These are phyloP conservation scores for Porodaedalea pini DNA, from an alignment of 1,284 basidiomycete genomes.

Conservation along the genomic window DNA sequence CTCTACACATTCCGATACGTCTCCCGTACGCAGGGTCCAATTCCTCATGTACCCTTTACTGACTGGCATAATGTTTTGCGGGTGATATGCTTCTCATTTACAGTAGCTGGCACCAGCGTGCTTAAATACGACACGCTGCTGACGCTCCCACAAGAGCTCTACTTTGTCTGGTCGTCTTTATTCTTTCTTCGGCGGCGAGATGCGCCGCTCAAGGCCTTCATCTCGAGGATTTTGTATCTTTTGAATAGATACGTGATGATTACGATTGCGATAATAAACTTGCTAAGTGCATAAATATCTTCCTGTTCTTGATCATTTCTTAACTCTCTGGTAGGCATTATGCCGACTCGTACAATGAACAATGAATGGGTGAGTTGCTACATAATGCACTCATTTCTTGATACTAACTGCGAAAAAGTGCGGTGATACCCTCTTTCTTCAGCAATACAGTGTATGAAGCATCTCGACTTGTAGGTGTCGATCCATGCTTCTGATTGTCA, in stretches of 20 bases:
- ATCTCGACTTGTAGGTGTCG: not conserved
- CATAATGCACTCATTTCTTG: not conserved
- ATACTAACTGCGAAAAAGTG: not conserved
- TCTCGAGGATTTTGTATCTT: not conserved
- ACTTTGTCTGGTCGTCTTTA: not conserved
- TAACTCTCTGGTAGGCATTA: not conserved
- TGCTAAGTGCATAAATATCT: too few species aligned
- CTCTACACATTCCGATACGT: too few species aligned
- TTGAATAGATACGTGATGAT: not conserved
- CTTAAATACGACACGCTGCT: constrained; percentile 8
- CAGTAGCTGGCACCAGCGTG: not conserved
- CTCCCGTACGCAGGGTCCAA: too few species aligned
- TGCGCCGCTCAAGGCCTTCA: not conserved
- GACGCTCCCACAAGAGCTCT: not conserved
- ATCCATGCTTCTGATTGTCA: not conserved
- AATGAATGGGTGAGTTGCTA: constrained; percentile 2
- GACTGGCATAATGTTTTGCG: too few species aligned
- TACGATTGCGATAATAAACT: not conserved
- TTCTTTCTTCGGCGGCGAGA: not conserved
- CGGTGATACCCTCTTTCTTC: not conserved
- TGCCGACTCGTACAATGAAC: not conserved
- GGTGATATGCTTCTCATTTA: too few species aligned
- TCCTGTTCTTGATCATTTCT: not conserved
- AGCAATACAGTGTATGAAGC: not conserved
- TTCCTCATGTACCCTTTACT: too few species aligned